Evolutionary conservation across 257 asterid genomes (phyloP), one percentile per base, ranked within the genome.

Genomic region (Capsicum baccatum): DNA sequence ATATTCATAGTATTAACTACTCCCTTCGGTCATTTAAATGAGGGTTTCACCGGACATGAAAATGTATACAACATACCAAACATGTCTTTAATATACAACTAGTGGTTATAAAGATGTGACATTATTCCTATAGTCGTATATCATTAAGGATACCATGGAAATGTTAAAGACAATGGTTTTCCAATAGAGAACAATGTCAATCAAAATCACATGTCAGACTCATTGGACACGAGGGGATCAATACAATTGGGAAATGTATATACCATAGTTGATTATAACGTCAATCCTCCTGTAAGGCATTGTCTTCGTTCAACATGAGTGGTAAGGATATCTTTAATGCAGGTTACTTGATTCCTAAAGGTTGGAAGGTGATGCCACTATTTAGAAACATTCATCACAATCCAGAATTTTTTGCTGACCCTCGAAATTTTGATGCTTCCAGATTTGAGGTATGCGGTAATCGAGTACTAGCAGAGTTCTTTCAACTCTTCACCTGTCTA

Each of bases 321-420:
- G 54, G 68, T 21, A 66, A 17, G 1, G 19, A 54, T 52, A 82
- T 56, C 67, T 55, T 62, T 58, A 71, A 42, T 79, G 79, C 92
- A 96, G 99, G 98, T 54, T 92, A 92, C 87, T 88, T 92, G 21
- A 94, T 96, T 83, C 99, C 98, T 60, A 94, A 94, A 86, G 99
- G 99, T 2, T 96, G 99, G 99, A 96, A 96, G 88, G 98, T 96
- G 37, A 92, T 96, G 98, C 99, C 99, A 9, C 81, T 96, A 59
- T 94, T 96, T 89, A 91, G 98, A 88, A 96, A 92, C 85, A 96
- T 96, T 88, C 99, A 96, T 86, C 97, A 94, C 86, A 94, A 92
- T 88, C 95, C 97, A 26, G 95, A 93, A 80, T 90, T 88, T 90
- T 96, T 92, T 81, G 86, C n/a, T 69, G 90, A 94, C 44, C 98